Evolutionary conservation across 352 stramenopile species (phyloP), one percentile per base, ranked within the genome.

Genomic region (Phytophthora sansomeana): DNA sequence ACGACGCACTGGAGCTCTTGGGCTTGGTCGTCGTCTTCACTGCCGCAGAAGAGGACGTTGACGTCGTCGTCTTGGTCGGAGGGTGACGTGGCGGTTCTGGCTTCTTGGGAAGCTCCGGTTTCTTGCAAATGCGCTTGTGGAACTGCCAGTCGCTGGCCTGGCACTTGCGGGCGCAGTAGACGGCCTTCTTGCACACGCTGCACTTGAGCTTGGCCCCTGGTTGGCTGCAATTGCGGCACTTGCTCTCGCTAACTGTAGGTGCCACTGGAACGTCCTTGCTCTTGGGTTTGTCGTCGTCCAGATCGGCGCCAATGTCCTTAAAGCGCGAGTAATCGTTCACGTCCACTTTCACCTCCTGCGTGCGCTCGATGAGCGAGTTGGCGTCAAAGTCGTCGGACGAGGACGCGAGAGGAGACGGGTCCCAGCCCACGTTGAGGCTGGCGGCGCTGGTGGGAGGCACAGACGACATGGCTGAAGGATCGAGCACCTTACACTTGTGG

Each of bases 81-180:
- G 67, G 35, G 32, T 48, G 65, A 49, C 62, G 71, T 42, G 74
- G 77, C 8, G 61, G 60, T 19, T 82, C 73, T 36, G 63, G 53
- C 52, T 86, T 81, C 63, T 92, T 90, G 1, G 73, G 67, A 24
- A 65, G 67, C 43, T 90, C 85, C 10, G 87, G 85, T 54, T 93
- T 94, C 75, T 93, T 94, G 64, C 87, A 96, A n/a, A 81, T 93
- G 55, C 85, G 85, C 66, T 92, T 93, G 80, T 96, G 87, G 75
- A 93, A 96, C 46, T 73, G 73, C 87, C 87, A 96, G 68, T 96
- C 87, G 62, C 83, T 90, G 28, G 85, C 83, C 57, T 96, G 88
- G 58, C 88, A 96, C 63, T 80, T 66, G 44, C 88, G 81, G 39
- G 83, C 80, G 59, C 88, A 96, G 67, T 96, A 96, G 26, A 87